A percentile compares a stretch with the other conserved stretches of the same genome.
These are phyloP conservation scores for Lactifluus subvellereus DNA, from an alignment of 768 basidiomycete species.

Conservation along the genomic window DNA sequence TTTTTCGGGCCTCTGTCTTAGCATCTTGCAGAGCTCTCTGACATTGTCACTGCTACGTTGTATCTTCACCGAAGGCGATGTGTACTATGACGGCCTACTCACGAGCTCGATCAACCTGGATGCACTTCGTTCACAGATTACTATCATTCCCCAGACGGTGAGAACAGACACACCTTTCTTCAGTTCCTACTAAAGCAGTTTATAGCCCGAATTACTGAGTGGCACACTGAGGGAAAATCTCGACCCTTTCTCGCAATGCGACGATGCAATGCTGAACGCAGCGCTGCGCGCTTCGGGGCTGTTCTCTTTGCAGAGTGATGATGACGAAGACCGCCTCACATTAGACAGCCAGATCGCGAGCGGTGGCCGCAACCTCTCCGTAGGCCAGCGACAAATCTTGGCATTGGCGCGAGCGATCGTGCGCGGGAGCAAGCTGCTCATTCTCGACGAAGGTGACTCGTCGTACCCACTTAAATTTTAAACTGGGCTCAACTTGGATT, in stretches of 20 bases:
- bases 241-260: conserved; percentile 53
- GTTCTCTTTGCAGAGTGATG: conserved; percentile 36
- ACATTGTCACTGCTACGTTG: conserved; percentile 50
- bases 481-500: neutral
- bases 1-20: neutral
- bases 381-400: conserved; percentile 58
- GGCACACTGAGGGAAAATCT: conserved; percentile 54
- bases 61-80: conserved; percentile 47
- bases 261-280: conserved; percentile 46
- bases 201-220: conserved; percentile 45
- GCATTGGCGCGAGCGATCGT: conserved; percentile 56
- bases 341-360: conserved; percentile 42
- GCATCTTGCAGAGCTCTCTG: conserved; percentile 36
- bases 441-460: conserved; percentile 48
- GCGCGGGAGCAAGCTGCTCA: conserved; percentile 49
- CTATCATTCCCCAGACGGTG: conserved; percentile 55
- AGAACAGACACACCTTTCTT: conserved; percentile 19
- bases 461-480: neutral
- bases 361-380: conserved; percentile 44
- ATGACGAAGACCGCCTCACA: conserved; percentile 35
- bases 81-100: conserved; percentile 46
- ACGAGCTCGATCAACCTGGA: conserved; percentile 47
- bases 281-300: conserved; percentile 46
- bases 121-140: conserved; percentile 46
- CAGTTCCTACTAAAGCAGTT: conserved; percentile 12